Percentiles rank a stretch among this genome's conserved stretches.
Conservation (phyloP, 2,329 filamentous ascomycete genomes). For the Colletotrichum spinosum region DNA sequence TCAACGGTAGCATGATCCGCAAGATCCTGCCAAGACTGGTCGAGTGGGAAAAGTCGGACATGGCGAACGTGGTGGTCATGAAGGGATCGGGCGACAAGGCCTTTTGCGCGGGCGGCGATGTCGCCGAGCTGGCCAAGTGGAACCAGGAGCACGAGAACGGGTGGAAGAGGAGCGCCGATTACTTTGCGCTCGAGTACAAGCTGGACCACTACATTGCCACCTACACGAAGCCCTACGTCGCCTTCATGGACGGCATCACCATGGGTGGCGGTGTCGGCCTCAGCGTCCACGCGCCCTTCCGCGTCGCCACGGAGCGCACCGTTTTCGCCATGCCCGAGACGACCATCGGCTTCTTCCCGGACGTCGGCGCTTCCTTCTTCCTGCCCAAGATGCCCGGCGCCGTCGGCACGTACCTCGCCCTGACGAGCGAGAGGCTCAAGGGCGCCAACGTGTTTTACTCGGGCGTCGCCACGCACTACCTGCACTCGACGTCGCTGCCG, state of each 20-base stretch:
- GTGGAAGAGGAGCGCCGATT: constrained; percentile 80
- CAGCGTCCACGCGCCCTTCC: constrained; percentile 93
- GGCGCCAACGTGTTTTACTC: constrained; percentile 91
- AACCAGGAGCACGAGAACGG: constrained; percentile 78
- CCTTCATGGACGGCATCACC: constrained; percentile 97
- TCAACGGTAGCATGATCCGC: constrained; percentile 93
- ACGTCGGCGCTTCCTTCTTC: constrained; percentile 97
- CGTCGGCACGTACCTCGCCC: constrained; percentile 90
- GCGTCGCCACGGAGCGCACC: constrained; percentile 95
- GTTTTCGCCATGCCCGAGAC: constrained; percentile 99
- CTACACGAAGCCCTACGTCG: constrained; percentile 91
- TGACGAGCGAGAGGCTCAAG: constrained; percentile 86
- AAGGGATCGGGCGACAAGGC: constrained; percentile 89
- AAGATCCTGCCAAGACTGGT: constrained; percentile 91
- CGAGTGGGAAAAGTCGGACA: constrained; percentile 94
- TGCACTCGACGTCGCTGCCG: constrained; percentile 89
- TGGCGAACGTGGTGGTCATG: constrained; percentile 92
- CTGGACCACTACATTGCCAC: constrained; percentile 96
- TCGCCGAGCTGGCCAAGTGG: constrained; percentile 79
- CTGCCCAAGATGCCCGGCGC: constrained; percentile 88
- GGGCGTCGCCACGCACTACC: constrained; percentile 94
- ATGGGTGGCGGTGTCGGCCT: constrained; percentile 98
- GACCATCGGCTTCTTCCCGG: constrained; percentile 97
- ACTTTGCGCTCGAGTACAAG: constrained; percentile 96
- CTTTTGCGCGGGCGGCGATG: constrained; percentile 94